Evolutionary conservation across 2,329 filamentous ascomycete genomes (phyloP).

Genomic region (Cordyceps javanica): DNA sequence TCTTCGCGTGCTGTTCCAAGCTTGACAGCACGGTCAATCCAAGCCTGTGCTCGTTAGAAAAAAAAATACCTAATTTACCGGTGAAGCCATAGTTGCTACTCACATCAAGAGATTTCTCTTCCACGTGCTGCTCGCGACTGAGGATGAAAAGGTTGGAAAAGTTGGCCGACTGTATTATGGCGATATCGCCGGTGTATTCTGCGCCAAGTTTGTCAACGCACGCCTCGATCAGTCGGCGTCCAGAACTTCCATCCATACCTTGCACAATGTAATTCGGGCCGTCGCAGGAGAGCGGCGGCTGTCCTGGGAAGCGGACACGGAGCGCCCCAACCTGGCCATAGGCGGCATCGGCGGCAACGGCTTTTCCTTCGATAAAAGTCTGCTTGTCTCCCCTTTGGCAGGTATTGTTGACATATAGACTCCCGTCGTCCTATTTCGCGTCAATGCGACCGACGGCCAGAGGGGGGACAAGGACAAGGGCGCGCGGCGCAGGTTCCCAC

Average conservation of each 20-base stretch:
- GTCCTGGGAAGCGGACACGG: constrained; percentile 26
- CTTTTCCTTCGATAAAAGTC: constrained; percentile 25
- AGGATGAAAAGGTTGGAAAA: constrained; percentile 28
- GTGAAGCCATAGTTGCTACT: not conserved
- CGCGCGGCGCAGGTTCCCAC: constrained; percentile 1
- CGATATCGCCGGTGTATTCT: constrained; percentile 27
- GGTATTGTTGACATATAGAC: constrained; percentile 27
- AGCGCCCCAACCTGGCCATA: constrained; percentile 26
- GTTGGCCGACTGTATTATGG: constrained; percentile 27
- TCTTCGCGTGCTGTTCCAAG: constrained; percentile 21
- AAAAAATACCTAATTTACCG: not conserved
- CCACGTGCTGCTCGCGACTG: constrained; percentile 24
- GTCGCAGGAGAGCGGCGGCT: constrained; percentile 23
- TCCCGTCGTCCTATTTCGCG: constrained; percentile 23
- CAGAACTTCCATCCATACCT: constrained; percentile 18
- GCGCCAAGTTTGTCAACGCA: not conserved
- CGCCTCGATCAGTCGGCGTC: too few species aligned
- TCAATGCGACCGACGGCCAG: too few species aligned
- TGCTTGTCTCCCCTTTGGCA: constrained; percentile 21
- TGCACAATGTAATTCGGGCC: constrained; percentile 30
- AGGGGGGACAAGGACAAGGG: too few species aligned
- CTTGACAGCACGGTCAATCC: constrained; percentile 22
- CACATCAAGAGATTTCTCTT: constrained; percentile 23
- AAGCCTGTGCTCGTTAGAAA: constrained; percentile 15
- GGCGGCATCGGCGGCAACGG: constrained; percentile 21